These are phyloP conservation scores for Pleurotus citrinopileatus DNA, from an alignment of 768 basidiomycete genomes.

Conservation along the genomic window DNA sequence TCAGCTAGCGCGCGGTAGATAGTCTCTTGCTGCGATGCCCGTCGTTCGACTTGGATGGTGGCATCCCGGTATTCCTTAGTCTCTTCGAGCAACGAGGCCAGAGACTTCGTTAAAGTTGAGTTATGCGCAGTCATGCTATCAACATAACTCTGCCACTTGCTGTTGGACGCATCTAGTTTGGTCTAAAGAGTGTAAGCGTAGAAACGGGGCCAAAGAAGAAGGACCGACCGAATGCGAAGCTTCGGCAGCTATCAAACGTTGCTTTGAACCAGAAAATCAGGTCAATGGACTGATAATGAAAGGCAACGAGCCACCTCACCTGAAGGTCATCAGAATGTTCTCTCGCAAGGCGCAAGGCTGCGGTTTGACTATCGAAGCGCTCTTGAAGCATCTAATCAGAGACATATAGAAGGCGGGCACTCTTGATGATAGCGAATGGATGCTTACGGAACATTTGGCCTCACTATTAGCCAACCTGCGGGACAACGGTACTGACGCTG, in stretches of 20 bases:
- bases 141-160: no score
- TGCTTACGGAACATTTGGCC: not conserved
- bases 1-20: not conserved
- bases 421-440: not conserved
- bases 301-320: constrained; percentile 6
- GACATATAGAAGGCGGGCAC: not conserved
- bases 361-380: constrained; percentile 41
- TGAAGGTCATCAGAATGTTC: constrained; percentile 23
- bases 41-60: constrained; percentile 23
- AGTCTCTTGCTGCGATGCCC: constrained; percentile 24
- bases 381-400: constrained; percentile 21
- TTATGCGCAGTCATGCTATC: not conserved
- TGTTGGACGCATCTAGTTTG: not conserved
- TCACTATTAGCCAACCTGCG: not conserved
- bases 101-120: constrained; percentile 7
- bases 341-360: constrained; percentile 37
- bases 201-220: constrained; percentile 10
- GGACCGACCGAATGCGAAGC: constrained; percentile 31
- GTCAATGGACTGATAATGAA: not conserved
- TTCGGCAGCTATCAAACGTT: constrained; percentile 34
- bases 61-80: constrained; percentile 17
- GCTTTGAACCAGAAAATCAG: no score
- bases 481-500: not conserved
- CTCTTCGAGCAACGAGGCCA: constrained; percentile 26
- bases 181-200: not conserved